Evolutionary conservation across 2,329 filamentous ascomycete species (phyloP), one percentile per base, ranked within the genome.

Genomic region (Pseudomassariella vexata): DNA sequence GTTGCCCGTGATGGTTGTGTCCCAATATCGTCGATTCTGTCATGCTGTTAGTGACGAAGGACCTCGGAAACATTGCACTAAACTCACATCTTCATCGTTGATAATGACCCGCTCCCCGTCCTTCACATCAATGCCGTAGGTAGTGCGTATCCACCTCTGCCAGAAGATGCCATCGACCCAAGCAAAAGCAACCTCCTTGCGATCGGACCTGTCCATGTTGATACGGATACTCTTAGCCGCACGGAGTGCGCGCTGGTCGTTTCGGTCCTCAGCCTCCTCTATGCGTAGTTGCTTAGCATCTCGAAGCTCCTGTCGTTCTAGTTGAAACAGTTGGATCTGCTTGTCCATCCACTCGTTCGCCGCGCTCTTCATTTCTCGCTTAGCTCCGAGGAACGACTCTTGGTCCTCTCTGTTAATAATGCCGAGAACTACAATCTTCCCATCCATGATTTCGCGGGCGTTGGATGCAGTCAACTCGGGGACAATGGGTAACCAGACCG

Each of bases 271-370:
- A 5, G 92, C 94, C 59, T 98, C 92, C 56, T 98, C 92, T 34
- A 98, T 92, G 28, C 90, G 80, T 41, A 95, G 70, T 57, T 96
- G 88, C 66, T 98, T 98, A 5, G 88, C 81, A 57, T 96, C 89
- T 32, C 92, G 82, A 29, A 95, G 71, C 58, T 95, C 92, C 63
- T 95, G 87, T 36, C 90, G 74, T 61, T 96, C 90, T 11, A 94
- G 76, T 56, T 95, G 86, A 69, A 95, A 95, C 23, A 87, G 73
- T 46, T 90, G 81, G 12, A 86, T 83, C 60, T 95, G 86, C 63
- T 94, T 92, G 57, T 96, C 90, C 76, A 96, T 95, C 89, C 92
- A 98, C 58, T 96, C 92, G 39, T 89, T 74, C 7, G 92, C 92
- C 2, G 92, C 92, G 45, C 83, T 90, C 73, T 96, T 96, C 63